Evolutionary conservation across 306 rosid genomes (phyloP).

Genomic region (Cucurbita maxima): DNA sequence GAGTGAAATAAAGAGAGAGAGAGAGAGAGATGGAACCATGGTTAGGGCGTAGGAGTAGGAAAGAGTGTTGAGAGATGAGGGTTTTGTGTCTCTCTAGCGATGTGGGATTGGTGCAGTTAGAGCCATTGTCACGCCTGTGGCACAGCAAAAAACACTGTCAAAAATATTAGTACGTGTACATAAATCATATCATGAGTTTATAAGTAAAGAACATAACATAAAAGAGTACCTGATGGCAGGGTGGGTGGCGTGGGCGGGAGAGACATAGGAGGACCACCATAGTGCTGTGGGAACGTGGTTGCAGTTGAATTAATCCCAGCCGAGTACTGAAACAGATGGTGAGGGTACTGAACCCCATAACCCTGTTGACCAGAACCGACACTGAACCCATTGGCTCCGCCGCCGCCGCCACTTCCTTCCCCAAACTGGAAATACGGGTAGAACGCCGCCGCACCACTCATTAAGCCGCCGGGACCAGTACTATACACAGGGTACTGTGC

Average conservation of each 20-base stretch:
- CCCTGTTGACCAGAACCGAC: slow-evolving; percentile 33
- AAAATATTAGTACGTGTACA: slow-evolving; percentile 52
- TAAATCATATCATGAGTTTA: no score
- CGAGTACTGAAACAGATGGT: slow-evolving; percentile 63
- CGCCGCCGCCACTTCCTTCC: slow-evolving; percentile 17
- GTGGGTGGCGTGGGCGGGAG: slow-evolving; percentile 93
- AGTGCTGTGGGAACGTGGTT: slow-evolving; percentile 56
- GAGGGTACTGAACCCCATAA: slow-evolving; percentile 70
- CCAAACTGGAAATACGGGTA: slow-evolving; percentile 73
- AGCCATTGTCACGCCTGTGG: slow-evolving; percentile 97
- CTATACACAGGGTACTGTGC: slow-evolving; percentile 75
- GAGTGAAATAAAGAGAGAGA: slow-evolving; percentile 26
- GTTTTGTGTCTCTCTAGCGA: slow-evolving; percentile 40
- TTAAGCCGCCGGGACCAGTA: slow-evolving; percentile 53
- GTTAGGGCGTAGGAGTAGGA: slow-evolving; percentile 64
- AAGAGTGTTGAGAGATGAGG: neutral
- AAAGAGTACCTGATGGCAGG: slow-evolving; percentile 55
- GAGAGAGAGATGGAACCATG: slow-evolving; percentile 83
- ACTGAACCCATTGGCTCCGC: slow-evolving; percentile 16
- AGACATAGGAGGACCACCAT: slow-evolving; percentile 77
- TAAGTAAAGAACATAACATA: no score
- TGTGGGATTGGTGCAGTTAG: slow-evolving; percentile 74
- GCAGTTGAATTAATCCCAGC: slow-evolving; percentile 44
- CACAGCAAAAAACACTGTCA: slow-evolving; percentile 99
- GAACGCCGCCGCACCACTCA: slow-evolving; percentile 46